A percentile compares a stretch with the other conserved stretches of the same genome.
These are phyloP conservation scores for Aspergillus flavus DNA, from an alignment of 2,329 filamentous ascomycete species.

Conservation along the genomic window DNA sequence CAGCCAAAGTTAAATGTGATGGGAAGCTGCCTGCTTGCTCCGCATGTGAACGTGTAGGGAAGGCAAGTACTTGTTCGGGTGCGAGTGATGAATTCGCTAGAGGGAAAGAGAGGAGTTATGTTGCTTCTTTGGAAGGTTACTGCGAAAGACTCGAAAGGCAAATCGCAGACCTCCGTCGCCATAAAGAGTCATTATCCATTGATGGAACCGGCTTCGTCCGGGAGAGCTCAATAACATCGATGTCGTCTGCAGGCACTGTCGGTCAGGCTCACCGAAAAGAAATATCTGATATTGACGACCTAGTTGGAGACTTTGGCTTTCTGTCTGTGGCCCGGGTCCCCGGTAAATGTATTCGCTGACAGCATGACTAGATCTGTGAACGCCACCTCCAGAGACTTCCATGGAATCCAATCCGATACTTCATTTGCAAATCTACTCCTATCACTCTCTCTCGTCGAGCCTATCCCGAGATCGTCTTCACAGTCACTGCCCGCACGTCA, in stretches of 20 bases:
- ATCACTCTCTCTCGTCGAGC: slow-evolving; percentile 76
- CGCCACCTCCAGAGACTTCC: slow-evolving; percentile 91
- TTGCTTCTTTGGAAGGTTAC: slow-evolving; percentile 88
- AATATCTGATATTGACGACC: slow-evolving; percentile 82
- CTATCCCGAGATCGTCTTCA: slow-evolving; percentile 62
- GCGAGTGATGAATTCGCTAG: slow-evolving; percentile 95
- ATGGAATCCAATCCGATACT: slow-evolving; percentile 83
- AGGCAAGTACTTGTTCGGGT: slow-evolving; percentile 84
- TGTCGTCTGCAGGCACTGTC: slow-evolving; percentile 29
- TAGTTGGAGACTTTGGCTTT: slow-evolving; percentile 92
- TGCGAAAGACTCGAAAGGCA: slow-evolving; percentile 85
- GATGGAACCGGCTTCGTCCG: slow-evolving; percentile 31
- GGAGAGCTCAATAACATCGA: slow-evolving; percentile 41
- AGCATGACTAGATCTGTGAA: slow-evolving; percentile 72
- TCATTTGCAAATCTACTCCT: slow-evolving; percentile 88
- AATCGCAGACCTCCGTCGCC: slow-evolving; percentile 54
- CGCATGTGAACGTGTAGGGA: slow-evolving; percentile 88
- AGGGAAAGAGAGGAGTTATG: slow-evolving; percentile 95
- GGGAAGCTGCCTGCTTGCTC: slow-evolving; percentile 94
- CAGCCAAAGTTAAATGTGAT: slow-evolving; percentile 97
- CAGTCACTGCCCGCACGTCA: slow-evolving; percentile 73
- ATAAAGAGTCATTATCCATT: slow-evolving; percentile 30
- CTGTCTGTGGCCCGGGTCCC: slow-evolving; percentile 59
- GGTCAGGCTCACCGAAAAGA: slow-evolving; percentile 60
- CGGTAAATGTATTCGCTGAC: slow-evolving; percentile 11